Evolutionary conservation across 371 early-diverging fungal species (phyloP).

Genomic region (Haplosporangium sp.): DNA sequence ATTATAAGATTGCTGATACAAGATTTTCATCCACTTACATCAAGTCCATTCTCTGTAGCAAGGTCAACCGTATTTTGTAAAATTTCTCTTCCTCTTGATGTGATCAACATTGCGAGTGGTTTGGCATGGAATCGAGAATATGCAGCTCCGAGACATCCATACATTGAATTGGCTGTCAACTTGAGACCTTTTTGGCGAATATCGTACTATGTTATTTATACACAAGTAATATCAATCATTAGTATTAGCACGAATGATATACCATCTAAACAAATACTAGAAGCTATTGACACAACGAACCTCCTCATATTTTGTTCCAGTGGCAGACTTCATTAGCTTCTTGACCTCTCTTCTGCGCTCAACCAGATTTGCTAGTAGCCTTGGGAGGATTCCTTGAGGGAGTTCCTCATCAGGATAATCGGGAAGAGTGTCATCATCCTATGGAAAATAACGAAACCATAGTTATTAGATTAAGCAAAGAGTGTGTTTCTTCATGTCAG

Average conservation of each 20-base stretch:
- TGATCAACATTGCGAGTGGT: slow-evolving; percentile 98
- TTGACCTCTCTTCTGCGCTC: slow-evolving; percentile 95
- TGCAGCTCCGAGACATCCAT: slow-evolving; percentile 99
- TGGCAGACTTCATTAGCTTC: slow-evolving; percentile 82
- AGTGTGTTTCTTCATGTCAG: background rate
- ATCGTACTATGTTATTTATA: slow-evolving; percentile 70
- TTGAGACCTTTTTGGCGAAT: slow-evolving; percentile 98
- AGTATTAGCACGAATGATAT: no score
- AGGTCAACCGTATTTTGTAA: slow-evolving; percentile 94
- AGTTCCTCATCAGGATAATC: slow-evolving; percentile 78
- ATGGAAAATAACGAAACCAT: slow-evolving; percentile 9
- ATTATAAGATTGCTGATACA: background rate
- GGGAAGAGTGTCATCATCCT: slow-evolving; percentile 77
- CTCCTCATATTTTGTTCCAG: slow-evolving; percentile 72
- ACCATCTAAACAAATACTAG: no score
- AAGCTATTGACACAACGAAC: slow-evolving; percentile 30
- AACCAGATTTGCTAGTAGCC: slow-evolving; percentile 91
- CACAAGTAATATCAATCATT: background rate
- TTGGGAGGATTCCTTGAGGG: slow-evolving; percentile 91
- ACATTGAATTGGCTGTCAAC: slow-evolving; percentile 99
- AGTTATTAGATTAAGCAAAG: background rate
- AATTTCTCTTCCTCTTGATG: slow-evolving; percentile 98
- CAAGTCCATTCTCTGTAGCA: slow-evolving; percentile 81
- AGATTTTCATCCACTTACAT: slow-evolving; percentile 59
- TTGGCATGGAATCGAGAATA: slow-evolving; percentile 99